These are phyloP conservation scores for Harrya chromipes DNA, from an alignment of 768 basidiomycete species.

Conservation along the genomic window DNA sequence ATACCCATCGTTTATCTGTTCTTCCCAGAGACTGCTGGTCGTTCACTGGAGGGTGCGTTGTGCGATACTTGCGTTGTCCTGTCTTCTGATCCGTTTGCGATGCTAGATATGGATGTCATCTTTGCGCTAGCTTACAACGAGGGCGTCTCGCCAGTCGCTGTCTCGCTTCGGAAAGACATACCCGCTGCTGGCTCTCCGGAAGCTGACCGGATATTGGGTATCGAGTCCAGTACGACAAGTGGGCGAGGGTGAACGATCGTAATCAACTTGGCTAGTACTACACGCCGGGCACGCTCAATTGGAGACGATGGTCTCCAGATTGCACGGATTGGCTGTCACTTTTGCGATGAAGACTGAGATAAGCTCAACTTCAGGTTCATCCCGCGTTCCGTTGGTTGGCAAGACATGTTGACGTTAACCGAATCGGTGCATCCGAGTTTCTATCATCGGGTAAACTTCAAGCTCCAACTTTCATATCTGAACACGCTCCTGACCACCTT, in stretches of 20 bases:
- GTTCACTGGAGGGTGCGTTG: slow-evolving; percentile 50
- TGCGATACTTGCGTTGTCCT: neutral
- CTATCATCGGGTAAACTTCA: too few relatives aligned
- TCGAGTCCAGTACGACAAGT: slow-evolving; percentile 13
- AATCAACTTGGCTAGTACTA: too few relatives aligned
- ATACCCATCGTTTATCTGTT: slow-evolving; percentile 57
- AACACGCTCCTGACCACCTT: too few relatives aligned
- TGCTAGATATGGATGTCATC: slow-evolving; percentile 43
- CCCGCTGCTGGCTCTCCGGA: slow-evolving; percentile 43
- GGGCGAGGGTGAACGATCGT: neutral
- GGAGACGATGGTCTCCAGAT: too few relatives aligned
- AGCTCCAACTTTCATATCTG: too few relatives aligned
- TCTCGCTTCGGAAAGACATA: slow-evolving; percentile 44
- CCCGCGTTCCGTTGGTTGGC: too few relatives aligned
- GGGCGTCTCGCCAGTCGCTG: slow-evolving; percentile 41
- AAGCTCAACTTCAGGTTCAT: too few relatives aligned
- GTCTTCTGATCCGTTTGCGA: neutral
- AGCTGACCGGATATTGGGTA: slow-evolving; percentile 43
- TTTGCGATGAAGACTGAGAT: too few relatives aligned
- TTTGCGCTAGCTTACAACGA: slow-evolving; percentile 46
- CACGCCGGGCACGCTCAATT: too few relatives aligned
- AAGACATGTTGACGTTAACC: too few relatives aligned
- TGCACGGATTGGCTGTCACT: too few relatives aligned
- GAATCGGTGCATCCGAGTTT: too few relatives aligned
- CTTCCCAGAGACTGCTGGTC: slow-evolving; percentile 60